Evolutionary conservation across 768 basidiomycete genomes (phyloP).

Genomic region (Coprinellus micaceus): DNA sequence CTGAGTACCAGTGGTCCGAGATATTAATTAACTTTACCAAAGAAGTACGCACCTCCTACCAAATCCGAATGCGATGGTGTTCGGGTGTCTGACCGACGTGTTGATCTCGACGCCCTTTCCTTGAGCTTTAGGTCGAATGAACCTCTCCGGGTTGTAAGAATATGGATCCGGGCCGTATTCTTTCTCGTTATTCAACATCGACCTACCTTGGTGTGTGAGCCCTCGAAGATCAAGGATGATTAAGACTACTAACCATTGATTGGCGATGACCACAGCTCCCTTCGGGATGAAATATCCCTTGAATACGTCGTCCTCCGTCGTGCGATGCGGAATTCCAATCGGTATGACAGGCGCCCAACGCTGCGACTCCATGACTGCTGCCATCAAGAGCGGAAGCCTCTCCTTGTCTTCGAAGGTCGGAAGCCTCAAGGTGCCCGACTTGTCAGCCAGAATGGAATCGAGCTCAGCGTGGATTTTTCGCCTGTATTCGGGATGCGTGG

Average conservation of each 20-base stretch:
- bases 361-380: too few relatives aligned
- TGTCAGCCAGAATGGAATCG: too few relatives aligned
- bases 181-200: not conserved
- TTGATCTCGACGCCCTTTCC: not conserved
- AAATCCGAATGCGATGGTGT: not conserved
- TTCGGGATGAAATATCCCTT: conserved; percentile 30
- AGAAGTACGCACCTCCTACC: not conserved
- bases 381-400: conserved; percentile 35
- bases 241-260: conserved; percentile 20
- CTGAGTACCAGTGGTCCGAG: too few relatives aligned
- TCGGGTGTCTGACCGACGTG: not conserved
- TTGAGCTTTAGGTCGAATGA: too few relatives aligned
- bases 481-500: conserved; percentile 34
- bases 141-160: not conserved
- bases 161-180: not conserved
- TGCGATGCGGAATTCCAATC: conserved; percentile 28
- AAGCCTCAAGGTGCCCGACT: conserved; percentile 24
- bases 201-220: not conserved
- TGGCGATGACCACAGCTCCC: conserved; percentile 25
- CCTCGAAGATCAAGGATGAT: too few relatives aligned
- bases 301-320: conserved; percentile 34
- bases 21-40: too few relatives aligned
- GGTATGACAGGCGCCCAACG: conserved; percentile 14
- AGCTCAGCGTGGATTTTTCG: conserved; percentile 35
- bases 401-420: conserved; percentile 35